Evolutionary conservation across 2,329 filamentous ascomycete genomes (phyloP).

Genomic region (Meredithiella fracta): DNA sequence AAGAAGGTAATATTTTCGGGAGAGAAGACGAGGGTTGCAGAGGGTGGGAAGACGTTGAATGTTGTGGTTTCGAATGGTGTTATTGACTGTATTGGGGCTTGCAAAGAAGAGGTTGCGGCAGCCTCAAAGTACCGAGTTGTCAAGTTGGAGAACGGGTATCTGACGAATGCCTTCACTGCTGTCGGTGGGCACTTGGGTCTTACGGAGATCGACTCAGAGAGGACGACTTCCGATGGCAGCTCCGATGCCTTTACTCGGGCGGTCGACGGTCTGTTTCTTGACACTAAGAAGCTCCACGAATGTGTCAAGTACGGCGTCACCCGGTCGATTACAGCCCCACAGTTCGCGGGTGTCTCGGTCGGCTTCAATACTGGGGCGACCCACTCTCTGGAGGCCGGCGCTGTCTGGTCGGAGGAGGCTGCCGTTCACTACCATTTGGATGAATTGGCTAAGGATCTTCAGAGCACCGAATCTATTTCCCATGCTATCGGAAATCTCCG

Average conservation of each 20-base stretch:
- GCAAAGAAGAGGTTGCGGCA: slow-evolving; percentile 28
- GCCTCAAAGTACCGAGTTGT: slow-evolving; percentile 1
- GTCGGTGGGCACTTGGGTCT: slow-evolving; percentile 45
- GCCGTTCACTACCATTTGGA: slow-evolving; percentile 44
- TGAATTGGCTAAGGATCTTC: slow-evolving; percentile 27
- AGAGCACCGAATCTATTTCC: slow-evolving; percentile 33
- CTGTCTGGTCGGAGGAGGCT: slow-evolving; percentile 37
- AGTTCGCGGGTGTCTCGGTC: slow-evolving; percentile 36
- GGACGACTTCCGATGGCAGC: slow-evolving; percentile 34
- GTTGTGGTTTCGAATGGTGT: slow-evolving; percentile 36
- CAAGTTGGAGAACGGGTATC: slow-evolving; percentile 38
- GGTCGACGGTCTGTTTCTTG: slow-evolving; percentile 38
- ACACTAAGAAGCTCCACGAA: slow-evolving; percentile 37
- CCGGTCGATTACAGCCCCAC: slow-evolving; percentile 40
- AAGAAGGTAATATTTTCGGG: slow-evolving; percentile 18
- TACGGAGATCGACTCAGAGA: slow-evolving; percentile 44
- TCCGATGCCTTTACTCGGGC: slow-evolving; percentile 38
- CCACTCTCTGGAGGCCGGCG: slow-evolving; percentile 30
- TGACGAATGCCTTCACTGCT: slow-evolving; percentile 43
- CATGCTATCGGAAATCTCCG: slow-evolving; percentile 36
- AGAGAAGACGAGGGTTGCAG: slow-evolving; percentile 12
- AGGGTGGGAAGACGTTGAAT: slow-evolving; percentile 22
- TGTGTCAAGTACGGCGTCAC: slow-evolving; percentile 42
- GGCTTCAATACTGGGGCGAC: slow-evolving; percentile 38
- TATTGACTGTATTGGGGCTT: slow-evolving; percentile 40